Conservation (phyloP, 495 filamentous ascomycete species). For the Neurospora sp. region DNA sequence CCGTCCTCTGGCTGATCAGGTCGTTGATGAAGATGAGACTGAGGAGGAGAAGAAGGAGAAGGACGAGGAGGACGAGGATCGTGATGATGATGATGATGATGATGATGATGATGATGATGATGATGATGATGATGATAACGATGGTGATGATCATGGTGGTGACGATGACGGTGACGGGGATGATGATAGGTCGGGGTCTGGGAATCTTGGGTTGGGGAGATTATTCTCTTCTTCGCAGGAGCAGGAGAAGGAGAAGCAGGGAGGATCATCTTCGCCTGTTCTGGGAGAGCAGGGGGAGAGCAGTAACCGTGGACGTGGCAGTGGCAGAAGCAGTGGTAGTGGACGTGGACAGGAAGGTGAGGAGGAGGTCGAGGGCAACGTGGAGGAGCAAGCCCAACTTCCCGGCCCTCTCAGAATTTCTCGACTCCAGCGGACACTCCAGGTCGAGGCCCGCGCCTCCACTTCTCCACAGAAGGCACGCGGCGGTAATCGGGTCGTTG, state of each 20-base stretch:
- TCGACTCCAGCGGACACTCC: background rate
- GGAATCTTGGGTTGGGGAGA: background rate
- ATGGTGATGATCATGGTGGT: background rate
- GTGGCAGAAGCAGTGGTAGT: background rate
- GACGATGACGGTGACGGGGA: background rate
- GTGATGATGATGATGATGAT: no score
- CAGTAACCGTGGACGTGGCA: background rate
- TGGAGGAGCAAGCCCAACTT: background rate
- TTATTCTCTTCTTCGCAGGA: background rate
- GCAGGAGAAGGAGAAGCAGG: background rate
- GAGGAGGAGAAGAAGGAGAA: background rate
- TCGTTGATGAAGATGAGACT: background rate
- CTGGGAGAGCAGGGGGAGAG: background rate
- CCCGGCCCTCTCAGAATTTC: background rate
- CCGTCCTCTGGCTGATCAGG: background rate
- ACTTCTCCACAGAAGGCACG: background rate
- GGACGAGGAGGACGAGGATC: background rate
- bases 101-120: background rate
- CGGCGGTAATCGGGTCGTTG: background rate
- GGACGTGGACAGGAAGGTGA: background rate
- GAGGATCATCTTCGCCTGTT: background rate
- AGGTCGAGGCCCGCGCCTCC: background rate
- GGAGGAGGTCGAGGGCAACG: background rate
- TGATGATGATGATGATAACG: background rate
- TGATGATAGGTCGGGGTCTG: background rate